phyloP scores from a whole-genome alignment of 768 basidiomycete genomes.

The Suillus paluster region DNA sequence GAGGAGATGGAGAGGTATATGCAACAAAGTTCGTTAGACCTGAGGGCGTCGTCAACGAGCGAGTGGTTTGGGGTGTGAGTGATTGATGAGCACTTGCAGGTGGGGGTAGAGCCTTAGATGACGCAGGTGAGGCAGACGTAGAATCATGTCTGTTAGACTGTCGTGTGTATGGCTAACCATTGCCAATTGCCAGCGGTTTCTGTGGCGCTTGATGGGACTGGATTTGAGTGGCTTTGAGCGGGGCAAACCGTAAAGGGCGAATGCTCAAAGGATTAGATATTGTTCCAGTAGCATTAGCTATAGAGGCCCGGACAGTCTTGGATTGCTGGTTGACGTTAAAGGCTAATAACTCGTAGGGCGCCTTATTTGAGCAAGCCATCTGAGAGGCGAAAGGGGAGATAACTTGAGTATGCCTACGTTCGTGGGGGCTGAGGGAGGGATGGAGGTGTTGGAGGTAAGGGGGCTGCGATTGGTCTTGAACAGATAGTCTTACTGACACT shows the following conservation, averaged over 20 bases:
- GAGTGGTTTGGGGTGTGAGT: slow-evolving; percentile 35
- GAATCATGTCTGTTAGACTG: slow-evolving; percentile 29
- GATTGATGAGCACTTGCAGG: slow-evolving; percentile 18
- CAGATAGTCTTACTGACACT: slow-evolving; percentile 14
- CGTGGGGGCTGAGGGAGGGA: slow-evolving; percentile 19
- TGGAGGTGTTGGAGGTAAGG: slow-evolving; percentile 14
- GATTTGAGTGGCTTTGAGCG: slow-evolving; percentile 12
- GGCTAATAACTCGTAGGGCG: slow-evolving; percentile 30
- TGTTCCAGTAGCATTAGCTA: slow-evolving; percentile 47
- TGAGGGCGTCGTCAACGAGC: slow-evolving; percentile 38
- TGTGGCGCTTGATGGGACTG: slow-evolving; percentile 26
- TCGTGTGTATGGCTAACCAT: slow-evolving; percentile 48
- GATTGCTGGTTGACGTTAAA: slow-evolving; percentile 32
- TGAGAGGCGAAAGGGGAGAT: slow-evolving; percentile 22
- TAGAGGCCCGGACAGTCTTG: slow-evolving; percentile 37
- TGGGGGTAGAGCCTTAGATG: slow-evolving; percentile 21
- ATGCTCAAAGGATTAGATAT: slow-evolving; percentile 60
- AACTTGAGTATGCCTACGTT: slow-evolving; percentile 6
- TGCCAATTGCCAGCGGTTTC: slow-evolving; percentile 49
- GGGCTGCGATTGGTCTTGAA: slow-evolving; percentile 17
- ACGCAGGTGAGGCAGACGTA: slow-evolving; percentile 4
- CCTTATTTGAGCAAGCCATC: slow-evolving; percentile 19
- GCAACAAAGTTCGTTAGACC: slow-evolving; percentile 36
- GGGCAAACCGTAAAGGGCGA: slow-evolving; percentile 45
- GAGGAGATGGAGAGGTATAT: slow-evolving; percentile 40